Evolutionary conservation across 805 yeast species (phyloP), one percentile per base, ranked within the genome.

Genomic region (Lachancea dasiensis): DNA sequence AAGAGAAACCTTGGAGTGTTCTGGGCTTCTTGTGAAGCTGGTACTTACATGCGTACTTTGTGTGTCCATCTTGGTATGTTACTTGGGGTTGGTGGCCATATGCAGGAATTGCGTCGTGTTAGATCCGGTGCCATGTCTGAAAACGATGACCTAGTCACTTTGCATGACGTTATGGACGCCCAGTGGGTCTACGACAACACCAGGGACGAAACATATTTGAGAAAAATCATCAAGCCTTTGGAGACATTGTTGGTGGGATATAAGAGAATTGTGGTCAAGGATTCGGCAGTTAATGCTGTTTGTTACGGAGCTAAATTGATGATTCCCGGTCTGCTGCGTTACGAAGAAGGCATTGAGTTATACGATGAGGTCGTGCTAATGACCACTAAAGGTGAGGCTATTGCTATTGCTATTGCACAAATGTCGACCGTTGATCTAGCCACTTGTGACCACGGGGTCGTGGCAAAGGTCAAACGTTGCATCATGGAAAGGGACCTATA

Each of bases 21-120:
- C 72, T 92, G 98, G 98, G 98, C 97, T 43, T 84, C 95, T 28
- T 92, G 98, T 76, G 98, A 92, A 73, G 98, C 98, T 45, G 98
- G 98, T 69, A 92, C 98, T 44, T 92, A 92, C 70, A 92, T 92
- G 96, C 84, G 98, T 77, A 92, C 98, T 35, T 72, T 92, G 55
- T 92, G 98, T 81, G 98, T 92, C 41, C 98, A 92, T 68, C 72
- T 92, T 58, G 98, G 98, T 70, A 89, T 92, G 95, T 74, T 92
- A 44, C 74, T 92, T 50, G 97, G 97, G 57, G 97, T 87, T 52
- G 98, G 98, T 65, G 98, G 97, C 52, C 98, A 92, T 71, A 92
- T 92, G 98, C 98, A 92, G 76, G 98, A 92, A 70, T 81, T 92
- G 57, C 86, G 98, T 71, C 89, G 98, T 75, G 98, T 92, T 47